A percentile compares a stretch with the other conserved stretches of the same genome.
Evolutionary conservation across 441 rosid species (phyloP).

Genomic region (Euphorbia celastroides): DNA sequence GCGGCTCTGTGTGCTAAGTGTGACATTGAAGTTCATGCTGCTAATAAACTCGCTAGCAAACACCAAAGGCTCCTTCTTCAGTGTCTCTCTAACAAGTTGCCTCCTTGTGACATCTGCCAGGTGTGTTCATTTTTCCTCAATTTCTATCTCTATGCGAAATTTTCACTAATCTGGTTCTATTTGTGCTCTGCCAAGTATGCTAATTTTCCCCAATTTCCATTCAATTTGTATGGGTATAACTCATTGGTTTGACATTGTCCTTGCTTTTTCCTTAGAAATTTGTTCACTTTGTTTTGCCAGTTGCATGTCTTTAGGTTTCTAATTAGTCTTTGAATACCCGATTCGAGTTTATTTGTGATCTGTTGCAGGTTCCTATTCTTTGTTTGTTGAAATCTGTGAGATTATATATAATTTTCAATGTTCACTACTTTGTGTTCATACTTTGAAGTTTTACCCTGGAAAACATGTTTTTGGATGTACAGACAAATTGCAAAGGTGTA

Average conservation of each 20-base stretch:
- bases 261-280: not conserved
- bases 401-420: too few relatives aligned
- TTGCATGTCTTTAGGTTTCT: not conserved
- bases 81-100: slow-evolving; percentile 47
- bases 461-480: too few relatives aligned
- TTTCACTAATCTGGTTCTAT: too few relatives aligned
- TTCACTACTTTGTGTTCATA: too few relatives aligned
- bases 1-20: slow-evolving; percentile 81
- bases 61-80: slow-evolving; percentile 71
- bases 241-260: not conserved
- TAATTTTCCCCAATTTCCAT: too few relatives aligned
- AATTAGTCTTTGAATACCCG: too few relatives aligned
- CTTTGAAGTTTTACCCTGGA: too few relatives aligned
- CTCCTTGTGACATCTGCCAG: slow-evolving; percentile 84
- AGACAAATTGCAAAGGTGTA: too few relatives aligned
- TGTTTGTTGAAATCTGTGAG: not conserved
- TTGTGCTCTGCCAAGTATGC: too few relatives aligned
- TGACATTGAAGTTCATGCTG: slow-evolving; percentile 69
- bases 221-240: not conserved
- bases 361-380: not conserved
- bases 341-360: too few relatives aligned
- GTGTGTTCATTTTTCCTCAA: slow-evolving; percentile 24
- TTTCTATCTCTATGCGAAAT: too few relatives aligned
- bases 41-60: slow-evolving; percentile 81
- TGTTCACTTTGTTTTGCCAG: too few relatives aligned